These are phyloP conservation scores for Alloteropsis angusta DNA, from an alignment of 202 grass and related monocot genomes.

Conservation along the genomic window DNA sequence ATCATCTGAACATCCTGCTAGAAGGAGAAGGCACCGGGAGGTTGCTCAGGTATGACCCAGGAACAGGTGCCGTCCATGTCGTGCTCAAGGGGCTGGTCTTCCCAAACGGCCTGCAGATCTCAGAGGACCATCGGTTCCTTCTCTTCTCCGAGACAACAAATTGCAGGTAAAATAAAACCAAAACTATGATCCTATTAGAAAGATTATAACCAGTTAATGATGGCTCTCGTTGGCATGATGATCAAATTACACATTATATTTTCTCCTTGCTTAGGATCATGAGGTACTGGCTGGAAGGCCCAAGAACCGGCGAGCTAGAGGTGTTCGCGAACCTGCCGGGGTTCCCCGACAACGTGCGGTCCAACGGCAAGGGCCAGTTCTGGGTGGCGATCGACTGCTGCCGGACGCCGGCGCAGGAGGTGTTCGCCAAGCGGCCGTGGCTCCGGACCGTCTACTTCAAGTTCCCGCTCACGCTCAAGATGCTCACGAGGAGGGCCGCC, in stretches of 20 bases:
- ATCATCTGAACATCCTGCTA: conserved; percentile 67
- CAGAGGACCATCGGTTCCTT: conserved; percentile 70
- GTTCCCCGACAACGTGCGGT: conserved; percentile 79
- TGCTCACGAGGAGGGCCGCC: conserved; percentile 44
- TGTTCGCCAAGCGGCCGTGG: conserved; percentile 73
- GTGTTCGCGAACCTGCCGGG: conserved; percentile 73
- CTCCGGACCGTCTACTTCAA: conserved; percentile 68
- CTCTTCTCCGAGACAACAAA: conserved; percentile 92
- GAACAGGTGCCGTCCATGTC: conserved; percentile 29
- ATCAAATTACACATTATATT: background rate
- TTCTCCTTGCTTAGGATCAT: conserved; percentile 44
- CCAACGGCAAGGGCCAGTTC: conserved; percentile 57
- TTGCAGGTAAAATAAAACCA: conserved; percentile 48
- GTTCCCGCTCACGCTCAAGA: conserved; percentile 55
- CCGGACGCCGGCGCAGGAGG: conserved; percentile 53
- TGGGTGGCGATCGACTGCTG: conserved; percentile 96
- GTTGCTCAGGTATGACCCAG: conserved; percentile 68
- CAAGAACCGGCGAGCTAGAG: conserved; percentile 43
- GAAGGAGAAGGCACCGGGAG: conserved; percentile 85
- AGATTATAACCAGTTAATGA: background rate
- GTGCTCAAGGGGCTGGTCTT: conserved; percentile 64
- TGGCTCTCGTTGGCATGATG: background rate
- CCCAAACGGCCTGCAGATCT: conserved; percentile 85
- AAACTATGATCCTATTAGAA: background rate
- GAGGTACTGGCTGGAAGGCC: conserved; percentile 77